Evolutionary conservation across 305 asterid genomes (phyloP), one percentile per base, ranked within the genome.

Genomic region (Plantago coronopus): DNA sequence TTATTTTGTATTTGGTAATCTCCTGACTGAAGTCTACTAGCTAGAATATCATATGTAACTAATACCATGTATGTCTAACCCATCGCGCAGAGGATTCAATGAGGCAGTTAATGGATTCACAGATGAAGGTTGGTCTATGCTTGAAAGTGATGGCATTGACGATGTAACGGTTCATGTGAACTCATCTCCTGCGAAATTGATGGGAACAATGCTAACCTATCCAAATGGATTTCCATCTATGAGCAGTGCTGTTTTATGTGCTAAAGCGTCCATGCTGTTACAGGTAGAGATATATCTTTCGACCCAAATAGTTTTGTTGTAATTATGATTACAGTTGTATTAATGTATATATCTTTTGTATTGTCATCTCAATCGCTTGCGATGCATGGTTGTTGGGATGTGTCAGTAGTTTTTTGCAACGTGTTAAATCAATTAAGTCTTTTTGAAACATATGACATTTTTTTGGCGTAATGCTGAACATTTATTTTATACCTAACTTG

Each of bases 91-190:
- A 79, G 94, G 99, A 40, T 94, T 94, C 75, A 94, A 89, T 3
- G 97, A 89, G 78, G 99, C 99, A 5, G 93, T 94, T n/a, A 94
- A 82, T 40, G 88, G 99, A 60, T 89, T 94, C 80, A 65, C 86
- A 0, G 99, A 94, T 25, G 96, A 89, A 71, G 96, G 97, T 1
- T 94, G 99, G 99, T 78, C 97, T 56, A 79, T 83, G 88, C 63
- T 84, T 5, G 89, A 82, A 55, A 79, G 88, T 65, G 97, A 94
- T 48, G 99, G 96, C 22, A 75, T 94, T 14, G 99, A 94, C 65
- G 97, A 94, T 76, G 96, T 94, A 45, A 81, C 97, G 3, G 72
- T 94, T 71, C 94, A 79, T 19, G 93, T 89, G 48, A 94, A 87
- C 79, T 69, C 96, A 21, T 82, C 95, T 17, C 90, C 96, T 0